These are phyloP conservation scores for Aureobasidium namibiae DNA, from an alignment of 2,329 filamentous ascomycete species.

Conservation along the genomic window DNA sequence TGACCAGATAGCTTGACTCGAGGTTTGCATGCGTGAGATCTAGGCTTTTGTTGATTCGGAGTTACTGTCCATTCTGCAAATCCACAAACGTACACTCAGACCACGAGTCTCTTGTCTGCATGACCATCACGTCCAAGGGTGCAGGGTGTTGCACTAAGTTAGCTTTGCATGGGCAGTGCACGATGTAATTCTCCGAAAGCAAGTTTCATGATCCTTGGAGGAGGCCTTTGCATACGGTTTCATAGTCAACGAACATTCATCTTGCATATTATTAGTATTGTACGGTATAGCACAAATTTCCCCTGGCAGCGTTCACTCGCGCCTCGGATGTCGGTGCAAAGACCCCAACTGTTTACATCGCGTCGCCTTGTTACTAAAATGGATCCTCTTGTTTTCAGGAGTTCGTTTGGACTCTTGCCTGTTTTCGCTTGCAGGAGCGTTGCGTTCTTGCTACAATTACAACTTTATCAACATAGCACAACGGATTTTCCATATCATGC, in stretches of 20 bases:
- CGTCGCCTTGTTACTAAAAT: background rate
- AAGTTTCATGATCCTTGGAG: background rate
- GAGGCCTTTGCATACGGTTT: background rate
- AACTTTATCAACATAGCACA: conserved; percentile 1
- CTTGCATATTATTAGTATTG: background rate
- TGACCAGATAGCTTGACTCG: too few relatives aligned
- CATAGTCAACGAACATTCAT: background rate
- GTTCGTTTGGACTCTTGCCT: background rate
- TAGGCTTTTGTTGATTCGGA: background rate
- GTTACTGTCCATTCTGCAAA: too few relatives aligned
- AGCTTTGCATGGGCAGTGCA: background rate
- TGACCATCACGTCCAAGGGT: background rate
- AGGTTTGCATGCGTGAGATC: too few relatives aligned
- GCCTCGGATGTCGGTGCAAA: background rate
- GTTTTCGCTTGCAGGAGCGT: background rate
- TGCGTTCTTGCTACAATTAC: background rate
- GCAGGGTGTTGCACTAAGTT: background rate
- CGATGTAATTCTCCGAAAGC: conserved; percentile 10
- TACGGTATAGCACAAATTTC: background rate
- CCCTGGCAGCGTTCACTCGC: background rate
- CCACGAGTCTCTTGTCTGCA: background rate
- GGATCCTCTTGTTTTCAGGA: background rate
- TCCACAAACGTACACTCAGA: background rate
- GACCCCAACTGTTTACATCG: background rate
- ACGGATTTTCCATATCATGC: background rate